Conservation (phyloP, 2,329 filamentous ascomycete species). For the Aspergillus sp. region DNA sequence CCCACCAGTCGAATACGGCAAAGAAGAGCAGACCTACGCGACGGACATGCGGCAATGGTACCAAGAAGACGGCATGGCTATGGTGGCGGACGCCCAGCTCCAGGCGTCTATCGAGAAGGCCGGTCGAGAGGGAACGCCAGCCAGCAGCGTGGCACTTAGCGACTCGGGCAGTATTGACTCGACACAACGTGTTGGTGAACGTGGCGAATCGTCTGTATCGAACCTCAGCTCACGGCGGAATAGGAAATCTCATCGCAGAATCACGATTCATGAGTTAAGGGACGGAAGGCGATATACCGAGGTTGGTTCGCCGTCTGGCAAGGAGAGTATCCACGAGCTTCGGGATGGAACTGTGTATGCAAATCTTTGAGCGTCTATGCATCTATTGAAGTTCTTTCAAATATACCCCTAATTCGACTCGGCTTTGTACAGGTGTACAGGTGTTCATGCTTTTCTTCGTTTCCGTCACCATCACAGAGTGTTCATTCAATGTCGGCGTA, state of each 20-base stretch:
- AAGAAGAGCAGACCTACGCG: constrained; percentile 38
- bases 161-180: constrained; percentile 34
- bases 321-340: constrained; percentile 42
- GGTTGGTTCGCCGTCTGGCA: constrained; percentile 37
- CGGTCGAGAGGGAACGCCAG: constrained; percentile 25
- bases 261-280: constrained; percentile 44
- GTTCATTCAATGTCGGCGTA: constrained; percentile 24
- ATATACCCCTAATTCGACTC: not conserved
- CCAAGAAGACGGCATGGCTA: constrained; percentile 30
- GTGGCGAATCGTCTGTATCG: constrained; percentile 21
- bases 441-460: too few relatives aligned
- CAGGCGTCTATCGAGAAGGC: constrained; percentile 34
- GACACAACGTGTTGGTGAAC: constrained; percentile 12
- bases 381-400: not conserved
- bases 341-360: constrained; percentile 45
- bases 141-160: constrained; percentile 29
- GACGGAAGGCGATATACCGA: constrained; percentile 44
- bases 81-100: constrained; percentile 37
- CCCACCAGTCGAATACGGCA: constrained; percentile 41
- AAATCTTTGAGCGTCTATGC: constrained; percentile 29
- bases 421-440: not conserved
- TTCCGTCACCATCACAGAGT: too few relatives aligned
- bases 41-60: constrained; percentile 44
- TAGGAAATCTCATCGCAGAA: constrained; percentile 31
- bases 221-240: constrained; percentile 26